These are phyloP conservation scores for Babesia bovis DNA, from an alignment of 169 alveolate genomes.

Conservation along the genomic window DNA sequence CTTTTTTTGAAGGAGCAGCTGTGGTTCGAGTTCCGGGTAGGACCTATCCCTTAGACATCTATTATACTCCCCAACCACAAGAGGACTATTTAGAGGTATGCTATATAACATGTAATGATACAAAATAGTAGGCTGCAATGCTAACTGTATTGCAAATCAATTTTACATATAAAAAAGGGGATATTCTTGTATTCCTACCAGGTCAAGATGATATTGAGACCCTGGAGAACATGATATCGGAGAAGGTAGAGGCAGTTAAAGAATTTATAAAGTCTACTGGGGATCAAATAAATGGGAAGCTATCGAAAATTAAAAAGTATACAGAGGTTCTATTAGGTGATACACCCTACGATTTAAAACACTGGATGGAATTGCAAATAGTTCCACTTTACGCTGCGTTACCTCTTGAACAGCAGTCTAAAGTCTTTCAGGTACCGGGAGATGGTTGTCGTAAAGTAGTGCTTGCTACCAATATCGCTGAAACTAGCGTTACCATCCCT, in stretches of 20 bases:
- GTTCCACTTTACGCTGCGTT: slow-evolving; percentile 96
- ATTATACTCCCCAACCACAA: slow-evolving; percentile 46
- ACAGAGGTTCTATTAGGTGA: slow-evolving; percentile 55
- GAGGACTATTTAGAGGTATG: slow-evolving; percentile 65
- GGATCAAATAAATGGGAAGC: slow-evolving; percentile 52
- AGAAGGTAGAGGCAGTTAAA: slow-evolving; percentile 57
- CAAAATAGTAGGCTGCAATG: slow-evolving; percentile 66
- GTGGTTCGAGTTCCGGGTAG: slow-evolving; percentile 50
- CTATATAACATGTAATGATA: neutral
- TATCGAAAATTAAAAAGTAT: slow-evolving; percentile 72
- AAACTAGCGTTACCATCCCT: slow-evolving; percentile 96
- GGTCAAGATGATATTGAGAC: slow-evolving; percentile 96
- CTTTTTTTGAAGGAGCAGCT: slow-evolving; percentile 72
- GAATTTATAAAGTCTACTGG: slow-evolving; percentile 32
- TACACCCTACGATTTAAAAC: slow-evolving; percentile 32
- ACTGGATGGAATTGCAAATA: slow-evolving; percentile 50
- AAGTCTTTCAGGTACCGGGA: slow-evolving; percentile 93
- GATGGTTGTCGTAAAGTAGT: slow-evolving; percentile 66
- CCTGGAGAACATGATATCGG: slow-evolving; percentile 67
- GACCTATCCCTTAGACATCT: slow-evolving; percentile 42
- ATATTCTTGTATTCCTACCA: slow-evolving; percentile 91
- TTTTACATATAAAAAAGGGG: slow-evolving; percentile 79
- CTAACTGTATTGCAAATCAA: slow-evolving; percentile 36
- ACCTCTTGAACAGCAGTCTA: slow-evolving; percentile 92
- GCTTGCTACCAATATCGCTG: slow-evolving; percentile 93